Percentiles rank a stretch among this genome's conserved stretches.
phyloP scores from a whole-genome alignment of 2,329 filamentous ascomycete species.

The Verticillium nubilum region DNA sequence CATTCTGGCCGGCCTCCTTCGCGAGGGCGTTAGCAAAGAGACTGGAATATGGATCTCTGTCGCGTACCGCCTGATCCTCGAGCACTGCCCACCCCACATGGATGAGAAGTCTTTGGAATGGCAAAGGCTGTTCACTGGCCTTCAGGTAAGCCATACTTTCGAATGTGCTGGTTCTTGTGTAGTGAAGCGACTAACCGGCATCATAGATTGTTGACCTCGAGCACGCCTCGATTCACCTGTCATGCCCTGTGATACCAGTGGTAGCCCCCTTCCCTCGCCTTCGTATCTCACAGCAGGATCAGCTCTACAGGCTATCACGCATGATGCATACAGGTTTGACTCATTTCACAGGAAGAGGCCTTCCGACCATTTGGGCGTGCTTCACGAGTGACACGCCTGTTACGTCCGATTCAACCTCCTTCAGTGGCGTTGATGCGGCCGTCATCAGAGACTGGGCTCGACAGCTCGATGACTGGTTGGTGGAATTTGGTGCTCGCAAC shows the following conservation, averaged over 20 bases:
- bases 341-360: slow-evolving; percentile 33
- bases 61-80: slow-evolving; percentile 33
- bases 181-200: slow-evolving; percentile 2
- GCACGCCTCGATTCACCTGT: slow-evolving; percentile 35
- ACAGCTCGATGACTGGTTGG: slow-evolving; percentile 34
- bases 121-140: slow-evolving; percentile 30
- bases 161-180: not conserved
- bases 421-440: slow-evolving; percentile 31
- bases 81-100: slow-evolving; percentile 31
- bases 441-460: slow-evolving; percentile 36
- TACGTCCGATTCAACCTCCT: slow-evolving; percentile 17
- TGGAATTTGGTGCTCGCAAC: slow-evolving; percentile 26
- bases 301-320: slow-evolving; percentile 32
- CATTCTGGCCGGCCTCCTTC: slow-evolving; percentile 32
- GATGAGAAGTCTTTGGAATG: slow-evolving; percentile 32
- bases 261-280: slow-evolving; percentile 30
- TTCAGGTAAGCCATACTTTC: slow-evolving; percentile 8
- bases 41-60: slow-evolving; percentile 38
- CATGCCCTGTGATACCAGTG: slow-evolving; percentile 33
- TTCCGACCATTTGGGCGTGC: slow-evolving; percentile 38
- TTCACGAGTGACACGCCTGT: slow-evolving; percentile 20
- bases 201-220: slow-evolving; percentile 37
- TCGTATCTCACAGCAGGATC: slow-evolving; percentile 30
- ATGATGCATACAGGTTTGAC: slow-evolving; percentile 39
- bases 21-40: slow-evolving; percentile 33